Evolutionary conservation across 306 rosid genomes (phyloP).

Genomic region (Aeschynomene evenia): DNA sequence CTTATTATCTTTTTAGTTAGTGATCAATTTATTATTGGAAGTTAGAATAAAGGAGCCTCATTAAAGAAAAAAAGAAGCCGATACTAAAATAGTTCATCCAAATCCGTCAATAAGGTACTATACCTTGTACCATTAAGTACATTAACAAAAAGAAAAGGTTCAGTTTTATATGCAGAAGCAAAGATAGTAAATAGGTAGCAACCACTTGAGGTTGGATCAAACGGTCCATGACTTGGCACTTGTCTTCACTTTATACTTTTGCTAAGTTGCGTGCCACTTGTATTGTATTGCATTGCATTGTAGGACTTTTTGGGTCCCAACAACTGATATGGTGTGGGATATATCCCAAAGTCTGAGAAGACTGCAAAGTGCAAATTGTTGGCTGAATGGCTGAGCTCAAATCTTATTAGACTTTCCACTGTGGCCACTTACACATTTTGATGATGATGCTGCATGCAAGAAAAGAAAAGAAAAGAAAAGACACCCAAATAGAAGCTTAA

Average conservation of each 20-base stretch:
- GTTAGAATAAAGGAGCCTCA: slow-evolving; percentile 29
- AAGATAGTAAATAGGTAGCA: background rate
- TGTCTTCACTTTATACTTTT: slow-evolving; percentile 17
- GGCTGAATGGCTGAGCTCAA: slow-evolving; percentile 38
- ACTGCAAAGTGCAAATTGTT: slow-evolving; percentile 41
- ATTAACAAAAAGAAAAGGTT: background rate
- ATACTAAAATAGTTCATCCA: slow-evolving; percentile 5
- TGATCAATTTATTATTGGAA: background rate
- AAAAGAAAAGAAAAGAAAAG: slow-evolving; percentile 50
- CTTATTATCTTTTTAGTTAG: slow-evolving; percentile 23
- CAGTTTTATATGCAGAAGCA: background rate
- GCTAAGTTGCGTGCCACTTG: slow-evolving; percentile 36
- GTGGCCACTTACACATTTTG: slow-evolving; percentile 64
- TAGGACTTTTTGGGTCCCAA: slow-evolving; percentile 29
- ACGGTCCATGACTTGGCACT: slow-evolving; percentile 33
- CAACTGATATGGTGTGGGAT: slow-evolving; percentile 36
- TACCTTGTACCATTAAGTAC: slow-evolving; percentile 27
- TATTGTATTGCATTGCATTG: slow-evolving; percentile 23
- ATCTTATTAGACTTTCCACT: slow-evolving; percentile 39
- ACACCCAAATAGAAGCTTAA: slow-evolving; percentile 41
- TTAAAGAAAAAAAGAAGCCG: background rate
- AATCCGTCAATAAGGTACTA: slow-evolving; percentile 14
- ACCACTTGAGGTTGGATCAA: slow-evolving; percentile 21
- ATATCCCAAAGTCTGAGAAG: slow-evolving; percentile 33
- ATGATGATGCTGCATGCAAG: slow-evolving; percentile 41